phyloP scores from a whole-genome alignment of 179 eudicot genomes.

The Camellia oleifera region DNA sequence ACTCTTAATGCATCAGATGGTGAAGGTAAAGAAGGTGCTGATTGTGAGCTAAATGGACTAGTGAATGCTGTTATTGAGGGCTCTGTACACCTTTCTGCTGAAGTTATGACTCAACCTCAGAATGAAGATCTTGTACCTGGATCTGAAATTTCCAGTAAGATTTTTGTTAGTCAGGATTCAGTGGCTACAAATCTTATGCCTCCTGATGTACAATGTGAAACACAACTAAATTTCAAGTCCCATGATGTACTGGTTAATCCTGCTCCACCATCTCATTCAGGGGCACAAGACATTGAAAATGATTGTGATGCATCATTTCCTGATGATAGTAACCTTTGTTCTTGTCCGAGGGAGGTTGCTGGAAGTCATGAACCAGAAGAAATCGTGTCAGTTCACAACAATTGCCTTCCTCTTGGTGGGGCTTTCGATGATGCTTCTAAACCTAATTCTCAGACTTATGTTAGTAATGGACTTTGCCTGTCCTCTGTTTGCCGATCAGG shows the following conservation, averaged over 20 bases:
- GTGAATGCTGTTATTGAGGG: conserved; percentile 1
- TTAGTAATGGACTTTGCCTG: not conserved
- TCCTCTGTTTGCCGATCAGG: not conserved
- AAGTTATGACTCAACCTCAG: not conserved
- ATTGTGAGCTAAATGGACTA: conserved; percentile 9
- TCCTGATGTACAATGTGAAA: not conserved
- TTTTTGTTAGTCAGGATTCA: conserved; percentile 1
- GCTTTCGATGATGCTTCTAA: not conserved
- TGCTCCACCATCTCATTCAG: not conserved
- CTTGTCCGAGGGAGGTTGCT: not conserved
- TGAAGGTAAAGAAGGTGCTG: conserved; percentile 11
- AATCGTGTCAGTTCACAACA: not conserved
- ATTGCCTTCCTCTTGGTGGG: not conserved
- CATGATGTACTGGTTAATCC: not conserved
- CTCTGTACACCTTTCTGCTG: not conserved
- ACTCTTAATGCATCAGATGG: conserved; percentile 8
- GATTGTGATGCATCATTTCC: not conserved
- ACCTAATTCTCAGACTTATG: not conserved
- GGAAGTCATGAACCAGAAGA: not conserved
- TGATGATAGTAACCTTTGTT: not conserved
- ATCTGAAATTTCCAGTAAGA: not conserved
- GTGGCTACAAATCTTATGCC: not conserved
- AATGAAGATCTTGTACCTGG: not conserved
- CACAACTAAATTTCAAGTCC: not conserved
- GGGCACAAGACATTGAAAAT: not conserved